Percentiles rank a stretch among this genome's conserved stretches.
Conservation (phyloP, 192 early-diverging fungal species). For the Phycomyces blakesleeanus region DNA sequence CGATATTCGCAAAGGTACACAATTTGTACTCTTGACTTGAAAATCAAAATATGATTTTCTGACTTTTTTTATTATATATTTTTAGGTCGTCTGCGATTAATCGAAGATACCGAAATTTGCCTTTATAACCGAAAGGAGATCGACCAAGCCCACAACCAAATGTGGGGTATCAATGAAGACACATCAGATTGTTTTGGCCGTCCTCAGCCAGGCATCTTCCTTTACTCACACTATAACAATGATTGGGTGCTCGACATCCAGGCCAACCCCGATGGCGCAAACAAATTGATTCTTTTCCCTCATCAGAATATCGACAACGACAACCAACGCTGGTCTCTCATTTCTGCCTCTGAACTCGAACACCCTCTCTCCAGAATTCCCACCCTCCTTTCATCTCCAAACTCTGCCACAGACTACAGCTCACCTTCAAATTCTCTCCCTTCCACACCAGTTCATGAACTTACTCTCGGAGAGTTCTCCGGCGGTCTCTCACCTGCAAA, state of each 20-base stretch:
- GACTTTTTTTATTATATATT: background rate
- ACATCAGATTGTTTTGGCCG: conserved; percentile 13
- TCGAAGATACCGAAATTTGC: conserved; percentile 38
- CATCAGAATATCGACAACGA: conserved; percentile 29
- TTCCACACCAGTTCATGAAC: conserved; percentile 1
- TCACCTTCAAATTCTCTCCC: background rate
- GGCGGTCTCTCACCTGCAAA: conserved; percentile 19
- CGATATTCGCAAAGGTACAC: conserved; percentile 36
- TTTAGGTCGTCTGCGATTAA: conserved; percentile 35
- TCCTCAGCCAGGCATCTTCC: conserved; percentile 13
- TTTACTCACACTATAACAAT: conserved; percentile 28
- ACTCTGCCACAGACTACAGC: background rate
- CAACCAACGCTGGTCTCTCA: conserved; percentile 29
- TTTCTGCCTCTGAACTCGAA: background rate
- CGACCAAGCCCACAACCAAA: conserved; percentile 22
- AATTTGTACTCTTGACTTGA: background rate
- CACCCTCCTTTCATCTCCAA: background rate
- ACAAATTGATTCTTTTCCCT: conserved; percentile 20
- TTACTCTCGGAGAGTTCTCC: background rate
- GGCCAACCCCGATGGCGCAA: conserved; percentile 7
- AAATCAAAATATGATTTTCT: too few species aligned
- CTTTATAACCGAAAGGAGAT: conserved; percentile 15
- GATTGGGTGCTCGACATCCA: conserved; percentile 33
- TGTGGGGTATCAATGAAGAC: conserved; percentile 23
- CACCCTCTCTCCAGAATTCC: conserved; percentile 5